These are phyloP conservation scores for Bruguiera parviflora DNA, from an alignment of 345 rosid species.

Conservation along the genomic window DNA sequence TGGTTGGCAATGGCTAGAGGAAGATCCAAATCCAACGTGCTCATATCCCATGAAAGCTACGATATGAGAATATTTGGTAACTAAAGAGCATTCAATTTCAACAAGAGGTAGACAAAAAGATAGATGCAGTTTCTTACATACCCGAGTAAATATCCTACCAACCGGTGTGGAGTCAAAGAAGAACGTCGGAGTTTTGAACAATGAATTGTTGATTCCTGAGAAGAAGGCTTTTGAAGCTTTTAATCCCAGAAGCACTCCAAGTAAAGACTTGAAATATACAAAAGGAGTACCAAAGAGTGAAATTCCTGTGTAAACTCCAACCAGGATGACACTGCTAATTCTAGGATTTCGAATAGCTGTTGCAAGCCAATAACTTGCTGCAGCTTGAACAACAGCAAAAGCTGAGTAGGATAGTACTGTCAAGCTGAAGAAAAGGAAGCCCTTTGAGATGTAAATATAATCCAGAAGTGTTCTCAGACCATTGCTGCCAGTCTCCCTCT, in stretches of 20 bases:
- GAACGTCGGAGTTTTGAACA: too few relatives aligned
- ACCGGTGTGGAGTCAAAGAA: too few relatives aligned
- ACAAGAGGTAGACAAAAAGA: too few relatives aligned
- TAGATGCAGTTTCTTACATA: too few relatives aligned
- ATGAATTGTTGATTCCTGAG: conserved; percentile 54
- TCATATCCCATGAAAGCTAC: too few relatives aligned
- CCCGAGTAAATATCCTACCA: too few relatives aligned
- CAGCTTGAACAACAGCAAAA: conserved; percentile 56
- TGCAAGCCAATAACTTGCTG: conserved; percentile 74
- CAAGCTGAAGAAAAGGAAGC: conserved; percentile 32
- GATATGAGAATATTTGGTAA: too few relatives aligned
- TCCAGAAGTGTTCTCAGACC: too few relatives aligned
- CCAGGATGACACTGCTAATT: conserved; percentile 35
- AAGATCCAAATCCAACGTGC: too few relatives aligned
- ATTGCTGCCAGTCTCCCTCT: too few relatives aligned
- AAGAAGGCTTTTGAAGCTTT: conserved; percentile 68
- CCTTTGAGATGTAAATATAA: conserved; percentile 35
- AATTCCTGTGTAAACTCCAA: conserved; percentile 58
- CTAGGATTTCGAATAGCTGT: conserved; percentile 51
- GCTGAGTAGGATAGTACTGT: conserved; percentile 31
- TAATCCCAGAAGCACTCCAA: conserved; percentile 53
- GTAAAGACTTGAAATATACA: conserved; percentile 40
- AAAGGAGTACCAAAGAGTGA: conserved; percentile 51
- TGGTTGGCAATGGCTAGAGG: too few relatives aligned
- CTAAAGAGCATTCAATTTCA: too few relatives aligned